Percentiles rank a stretch among this genome's conserved stretches.
These are phyloP conservation scores for Condylostoma magnum DNA, from an alignment of 169 alveolate species.

Conservation along the genomic window DNA sequence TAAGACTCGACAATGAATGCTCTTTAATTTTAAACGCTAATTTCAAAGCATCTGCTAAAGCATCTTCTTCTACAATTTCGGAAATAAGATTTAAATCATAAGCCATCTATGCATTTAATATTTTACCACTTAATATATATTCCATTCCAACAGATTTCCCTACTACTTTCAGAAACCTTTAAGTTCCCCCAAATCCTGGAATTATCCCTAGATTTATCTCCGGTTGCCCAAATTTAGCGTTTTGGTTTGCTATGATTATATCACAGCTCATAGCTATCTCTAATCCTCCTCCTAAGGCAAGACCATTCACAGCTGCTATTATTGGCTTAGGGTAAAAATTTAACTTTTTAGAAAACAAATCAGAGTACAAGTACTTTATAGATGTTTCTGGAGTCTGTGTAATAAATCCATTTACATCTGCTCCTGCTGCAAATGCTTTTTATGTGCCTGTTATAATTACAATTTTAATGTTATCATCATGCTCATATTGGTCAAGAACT, in stretches of 20 bases:
- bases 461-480: slow-evolving; percentile 35
- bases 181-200: slow-evolving; percentile 84
- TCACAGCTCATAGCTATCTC: slow-evolving; percentile 86
- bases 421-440: slow-evolving; percentile 56
- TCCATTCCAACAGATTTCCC: slow-evolving; percentile 82
- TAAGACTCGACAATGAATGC: slow-evolving; percentile 38
- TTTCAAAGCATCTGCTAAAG: neutral
- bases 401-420: slow-evolving; percentile 39
- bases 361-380: slow-evolving; percentile 32
- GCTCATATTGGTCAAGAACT: slow-evolving; percentile 11
- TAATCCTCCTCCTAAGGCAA: slow-evolving; percentile 86
- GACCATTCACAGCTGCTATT: slow-evolving; percentile 84
- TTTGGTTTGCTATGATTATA: slow-evolving; percentile 67
- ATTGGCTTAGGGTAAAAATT: slow-evolving; percentile 76
- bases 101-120: slow-evolving; percentile 71
- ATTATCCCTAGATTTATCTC: slow-evolving; percentile 74
- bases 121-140: slow-evolving; percentile 66
- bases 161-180: slow-evolving; percentile 68
- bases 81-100: slow-evolving; percentile 50
- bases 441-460: slow-evolving; percentile 50
- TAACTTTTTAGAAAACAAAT: slow-evolving; percentile 12
- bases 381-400: neutral
- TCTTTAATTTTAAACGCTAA: slow-evolving; percentile 11
- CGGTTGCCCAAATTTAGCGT: slow-evolving; percentile 83
- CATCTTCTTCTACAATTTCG: slow-evolving; percentile 23